phyloP scores from a whole-genome alignment of 1,139 yeast genomes.

The Diutina siamensis region DNA sequence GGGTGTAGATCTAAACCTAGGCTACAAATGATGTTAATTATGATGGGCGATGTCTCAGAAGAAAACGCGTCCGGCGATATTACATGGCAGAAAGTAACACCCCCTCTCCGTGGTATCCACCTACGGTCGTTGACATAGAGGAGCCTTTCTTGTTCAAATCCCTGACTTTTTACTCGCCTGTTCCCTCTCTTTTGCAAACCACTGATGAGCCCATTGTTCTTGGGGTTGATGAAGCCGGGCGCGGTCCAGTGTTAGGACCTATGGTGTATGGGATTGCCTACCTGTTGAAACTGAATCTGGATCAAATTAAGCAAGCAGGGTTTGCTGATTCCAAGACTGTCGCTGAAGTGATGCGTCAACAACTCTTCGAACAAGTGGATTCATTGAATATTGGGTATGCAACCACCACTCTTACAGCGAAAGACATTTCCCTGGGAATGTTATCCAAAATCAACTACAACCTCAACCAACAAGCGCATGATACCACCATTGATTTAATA shows the following conservation, averaged over 20 bases:
- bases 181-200: constrained; percentile 20
- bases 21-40: too few relatives aligned
- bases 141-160: constrained; percentile 11
- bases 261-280: constrained; percentile 94
- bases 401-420: constrained; percentile 72
- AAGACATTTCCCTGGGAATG: constrained; percentile 87
- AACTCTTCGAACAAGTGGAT: constrained; percentile 50
- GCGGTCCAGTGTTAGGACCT: constrained; percentile 95
- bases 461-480: constrained; percentile 93
- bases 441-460: constrained; percentile 43
- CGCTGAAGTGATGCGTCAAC: constrained; percentile 58
- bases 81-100: too few relatives aligned
- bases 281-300: constrained; percentile 36
- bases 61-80: too few relatives aligned
- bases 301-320: constrained; percentile 37
- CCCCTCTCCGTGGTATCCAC: constrained; percentile 21
- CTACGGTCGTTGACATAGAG: constrained; percentile 18
- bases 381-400: constrained; percentile 72
- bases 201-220: constrained; percentile 30
- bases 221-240: constrained; percentile 97
- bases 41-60: too few relatives aligned
- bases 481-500: constrained; percentile 75
- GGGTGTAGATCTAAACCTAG: too few relatives aligned
- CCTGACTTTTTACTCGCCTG: not conserved
- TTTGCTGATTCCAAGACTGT: constrained; percentile 90